Conservation (phyloP, 2,329 filamentous ascomycete species). For the Fusarium nematophilum region DNA sequence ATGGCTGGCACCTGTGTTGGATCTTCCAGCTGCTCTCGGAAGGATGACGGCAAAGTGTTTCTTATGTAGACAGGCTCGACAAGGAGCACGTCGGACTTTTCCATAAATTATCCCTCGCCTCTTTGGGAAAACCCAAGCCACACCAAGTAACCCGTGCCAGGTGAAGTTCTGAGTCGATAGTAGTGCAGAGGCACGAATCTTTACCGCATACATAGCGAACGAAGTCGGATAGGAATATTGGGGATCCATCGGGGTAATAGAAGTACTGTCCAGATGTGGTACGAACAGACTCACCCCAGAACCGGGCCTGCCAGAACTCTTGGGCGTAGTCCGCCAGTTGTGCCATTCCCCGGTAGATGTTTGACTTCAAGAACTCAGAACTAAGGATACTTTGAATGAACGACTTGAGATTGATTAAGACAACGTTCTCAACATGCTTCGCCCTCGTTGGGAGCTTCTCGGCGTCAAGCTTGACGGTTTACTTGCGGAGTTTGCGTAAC, state of each 20-base stretch:
- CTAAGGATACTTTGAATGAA: background rate
- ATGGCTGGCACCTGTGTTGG: no score
- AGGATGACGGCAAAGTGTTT: no score
- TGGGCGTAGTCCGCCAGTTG: background rate
- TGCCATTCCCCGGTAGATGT: background rate
- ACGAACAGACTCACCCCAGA: background rate
- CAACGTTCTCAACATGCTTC: background rate
- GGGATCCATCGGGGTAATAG: background rate
- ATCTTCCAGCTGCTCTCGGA: no score
- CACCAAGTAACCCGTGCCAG: background rate
- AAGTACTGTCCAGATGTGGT: background rate
- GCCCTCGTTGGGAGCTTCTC: background rate
- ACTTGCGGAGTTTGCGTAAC: background rate
- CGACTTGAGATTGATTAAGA: background rate
- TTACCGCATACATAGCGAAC: background rate
- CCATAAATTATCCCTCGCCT: background rate
- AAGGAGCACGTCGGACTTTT: background rate
- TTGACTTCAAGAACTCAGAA: background rate
- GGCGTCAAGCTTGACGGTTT: background rate
- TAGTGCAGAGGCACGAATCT: background rate
- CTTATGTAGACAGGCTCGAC: background rate
- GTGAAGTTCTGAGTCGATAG: background rate
- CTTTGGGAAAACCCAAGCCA: background rate
- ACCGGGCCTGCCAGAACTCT: background rate
- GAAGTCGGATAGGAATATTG: background rate